Percentiles rank a stretch among this genome's conserved stretches.
These are phyloP conservation scores for Chlamydomonas applanata DNA, from an alignment of 139 green algal genomes.

Conservation along the genomic window DNA sequence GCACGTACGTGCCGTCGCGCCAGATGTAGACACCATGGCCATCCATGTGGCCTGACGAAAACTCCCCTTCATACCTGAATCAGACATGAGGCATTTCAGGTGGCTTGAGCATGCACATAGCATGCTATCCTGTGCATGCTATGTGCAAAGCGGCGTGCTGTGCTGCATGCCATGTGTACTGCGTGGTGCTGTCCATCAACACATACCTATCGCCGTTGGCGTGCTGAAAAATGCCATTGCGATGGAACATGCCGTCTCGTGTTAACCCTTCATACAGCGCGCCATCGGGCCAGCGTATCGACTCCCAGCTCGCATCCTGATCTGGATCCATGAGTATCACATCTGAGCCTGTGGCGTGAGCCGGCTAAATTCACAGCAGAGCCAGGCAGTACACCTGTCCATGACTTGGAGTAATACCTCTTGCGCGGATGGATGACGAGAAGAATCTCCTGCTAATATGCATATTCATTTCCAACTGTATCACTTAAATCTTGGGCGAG, in stretches of 20 bases:
- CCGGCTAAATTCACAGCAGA: no score
- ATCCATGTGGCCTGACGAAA: constrained; percentile 51
- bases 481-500: no score
- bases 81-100: not conserved
- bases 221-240: not conserved
- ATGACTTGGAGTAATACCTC: no score
- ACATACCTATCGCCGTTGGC: not conserved
- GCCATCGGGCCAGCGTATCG: constrained; percentile 13
- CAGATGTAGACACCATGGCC: constrained; percentile 65
- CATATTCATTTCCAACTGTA: no score
- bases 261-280: constrained; percentile 3
- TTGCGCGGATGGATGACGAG: no score
- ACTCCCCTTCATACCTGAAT: constrained; percentile 50
- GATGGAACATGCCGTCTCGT: not conserved
- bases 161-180: not conserved
- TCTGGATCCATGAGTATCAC: not conserved
- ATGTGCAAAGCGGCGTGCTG: no score
- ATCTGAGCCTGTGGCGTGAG: no score
- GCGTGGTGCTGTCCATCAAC: not conserved
- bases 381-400: no score
- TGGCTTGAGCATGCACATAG: not conserved
- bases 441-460: no score
- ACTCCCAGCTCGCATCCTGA: constrained; percentile 12
- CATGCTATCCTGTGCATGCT: no score
- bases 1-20: constrained; percentile 50